Evolutionary conservation across 192 early-diverging fungal species (phyloP), one percentile per base, ranked within the genome.

Genomic region (Gigaspora rosea): DNA sequence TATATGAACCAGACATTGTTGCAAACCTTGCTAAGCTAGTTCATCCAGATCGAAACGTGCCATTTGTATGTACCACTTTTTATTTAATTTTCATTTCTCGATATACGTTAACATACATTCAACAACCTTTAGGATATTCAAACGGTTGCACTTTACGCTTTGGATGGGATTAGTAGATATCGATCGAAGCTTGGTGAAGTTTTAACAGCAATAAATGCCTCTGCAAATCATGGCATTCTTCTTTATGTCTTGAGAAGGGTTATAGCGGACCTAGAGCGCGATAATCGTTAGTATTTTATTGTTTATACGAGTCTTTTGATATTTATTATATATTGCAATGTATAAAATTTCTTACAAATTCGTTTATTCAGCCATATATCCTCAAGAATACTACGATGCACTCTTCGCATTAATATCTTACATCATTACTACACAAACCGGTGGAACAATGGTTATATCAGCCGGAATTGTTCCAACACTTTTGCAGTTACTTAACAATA

Each of bases 151-250:
- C 79, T 97, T 15, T 89, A 92, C 77, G 92, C 92, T 16, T 78
- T 99, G 62, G 96, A 98, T 77, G 92, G 88, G 54, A 84, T 99
- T 59, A 88, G 93, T 22, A 91, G 92, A 74, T 89, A 95, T 78
- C 90, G 95, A 54, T 84, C 80, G 49, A 90, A 91, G 71, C 82
- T 95, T 1, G 84, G 85, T 32, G 95, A 95, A 59, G 93, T 96
- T 1, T 85, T 96, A 54, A 88, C 92, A 15, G 94, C 95, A 1
- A 81, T 97, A 65, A 97, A 96, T 71, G 94, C 95, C 2, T 93
- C 95, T 2, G 95, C 95, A 4, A 97, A 95, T 76, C 95, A 98
- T 75, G 97, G 97, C 32, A 88, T 92, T 36, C 84, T 98, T 15
- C 91, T 98, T 83, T 92, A 90, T 71, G 86, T 93, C 7, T 77